Evolutionary conservation across 257 asterid genomes (phyloP), one percentile per base, ranked within the genome.

Genomic region (Craterostigma plantagineum): DNA sequence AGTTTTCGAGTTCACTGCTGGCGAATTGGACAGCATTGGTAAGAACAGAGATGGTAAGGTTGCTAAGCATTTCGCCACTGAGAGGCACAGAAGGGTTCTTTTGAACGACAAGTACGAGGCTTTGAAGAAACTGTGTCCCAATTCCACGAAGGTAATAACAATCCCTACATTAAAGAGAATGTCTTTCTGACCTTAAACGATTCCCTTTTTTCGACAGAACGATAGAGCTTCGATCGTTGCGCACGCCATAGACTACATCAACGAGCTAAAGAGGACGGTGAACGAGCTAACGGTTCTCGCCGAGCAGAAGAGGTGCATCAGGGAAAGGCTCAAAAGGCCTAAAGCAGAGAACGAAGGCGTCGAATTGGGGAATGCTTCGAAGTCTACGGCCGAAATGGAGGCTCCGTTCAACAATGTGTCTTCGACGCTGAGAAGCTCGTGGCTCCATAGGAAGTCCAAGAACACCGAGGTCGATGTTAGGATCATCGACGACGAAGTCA

Each of bases 401-500:
- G 13, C 11, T 9, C 66, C 72, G 16, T 67, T 72, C 7, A 61
- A 41, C 57, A 59, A 54, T 18, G 72, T 70, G 0, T 75, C 78
- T 14, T 42, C 80, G 7, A 23, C 6, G 30, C 52, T 75, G 4
- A 56, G 93, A 18, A 76, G 95, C 59, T 87, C 97, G 47, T 81
- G 97, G 93, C 85, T 87, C 10, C 87, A 76, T n/a, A 53, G 91
- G 51, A 87, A 77, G 45, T 65, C 92, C 13, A 76, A 76, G 70
- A 73, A 72, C 53, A 73, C 78, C 0, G 93, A 87, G 67, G 90
- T 87, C 1, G 97, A 87, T 53, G 92, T 87, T 0, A 69, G 97
- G 0, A 79, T 82, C 43, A 55, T 82, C 3, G 90, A 73, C 39
- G 80, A 87, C 18, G 92, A 82, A 52, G 90, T 87, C 5, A 87